Evolutionary conservation across 352 stramenopile genomes (phyloP).

Genomic region (Phytophthora sojae): DNA sequence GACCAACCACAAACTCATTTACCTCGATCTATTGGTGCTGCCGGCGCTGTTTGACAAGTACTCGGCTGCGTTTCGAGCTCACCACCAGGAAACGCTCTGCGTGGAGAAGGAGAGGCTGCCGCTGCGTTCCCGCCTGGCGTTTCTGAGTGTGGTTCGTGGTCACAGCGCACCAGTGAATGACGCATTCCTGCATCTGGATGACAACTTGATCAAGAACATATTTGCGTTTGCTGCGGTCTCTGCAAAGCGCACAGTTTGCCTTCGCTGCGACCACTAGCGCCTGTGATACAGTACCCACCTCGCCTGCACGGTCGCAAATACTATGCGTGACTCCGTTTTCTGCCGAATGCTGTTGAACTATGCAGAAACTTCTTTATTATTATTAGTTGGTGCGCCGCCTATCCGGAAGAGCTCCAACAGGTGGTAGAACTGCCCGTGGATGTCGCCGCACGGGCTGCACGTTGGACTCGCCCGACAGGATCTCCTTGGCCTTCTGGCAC

Average conservation of each 20-base stretch:
- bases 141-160: conserved; percentile 33
- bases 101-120: conserved; percentile 43
- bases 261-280: conserved; percentile 33
- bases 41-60: conserved; percentile 35
- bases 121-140: conserved; percentile 28
- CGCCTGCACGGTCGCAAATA: too few species aligned
- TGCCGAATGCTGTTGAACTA: too few species aligned
- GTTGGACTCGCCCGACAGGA: conserved; percentile 85
- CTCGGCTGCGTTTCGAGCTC: conserved; percentile 17
- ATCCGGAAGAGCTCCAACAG: conserved; percentile 94
- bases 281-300: too few species aligned
- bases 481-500: conserved; percentile 92
- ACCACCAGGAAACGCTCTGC: conserved; percentile 34
- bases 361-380: too few species aligned
- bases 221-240: conserved; percentile 36
- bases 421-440: conserved; percentile 98
- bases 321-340: too few species aligned
- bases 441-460: conserved; percentile 94
- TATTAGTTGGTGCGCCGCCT: conserved; percentile 91
- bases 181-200: conserved; percentile 27
- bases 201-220: conserved; percentile 28
- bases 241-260: conserved; percentile 35
- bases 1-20: conserved; percentile 38
- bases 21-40: conserved; percentile 35
- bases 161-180: conserved; percentile 16